Evolutionary conservation across 441 rosid species (phyloP).

Genomic region (Populus hybrid): DNA sequence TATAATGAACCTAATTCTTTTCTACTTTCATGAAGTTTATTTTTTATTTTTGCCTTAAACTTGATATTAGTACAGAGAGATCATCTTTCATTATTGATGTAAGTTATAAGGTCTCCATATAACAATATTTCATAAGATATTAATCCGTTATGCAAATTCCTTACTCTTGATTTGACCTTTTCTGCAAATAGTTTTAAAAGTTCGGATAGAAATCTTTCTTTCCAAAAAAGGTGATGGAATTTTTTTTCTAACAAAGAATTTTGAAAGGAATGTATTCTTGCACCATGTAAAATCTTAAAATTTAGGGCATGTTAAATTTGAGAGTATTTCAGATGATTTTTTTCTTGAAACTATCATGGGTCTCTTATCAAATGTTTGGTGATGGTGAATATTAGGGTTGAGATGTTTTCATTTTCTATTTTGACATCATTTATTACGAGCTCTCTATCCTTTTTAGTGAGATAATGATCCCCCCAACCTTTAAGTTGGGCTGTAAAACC

Average conservation of each 20-base stretch:
- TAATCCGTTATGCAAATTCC: background rate
- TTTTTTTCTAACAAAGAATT: background rate
- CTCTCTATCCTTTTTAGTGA: too few species aligned
- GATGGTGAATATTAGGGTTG: background rate
- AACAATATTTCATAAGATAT: background rate
- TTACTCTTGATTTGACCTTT: background rate
- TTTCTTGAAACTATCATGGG: background rate
- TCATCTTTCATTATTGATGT: too few species aligned
- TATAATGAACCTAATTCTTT: too few species aligned
- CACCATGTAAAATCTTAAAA: background rate
- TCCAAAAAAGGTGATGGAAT: background rate
- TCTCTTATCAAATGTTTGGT: background rate
- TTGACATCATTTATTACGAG: too few species aligned
- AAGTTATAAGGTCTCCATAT: background rate
- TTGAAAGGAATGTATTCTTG: background rate
- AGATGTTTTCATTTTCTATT: too few species aligned
- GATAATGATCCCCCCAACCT: too few species aligned
- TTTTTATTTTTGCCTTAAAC: too few species aligned
- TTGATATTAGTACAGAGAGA: too few species aligned
- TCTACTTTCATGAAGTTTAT: too few species aligned
- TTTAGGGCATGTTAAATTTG: background rate
- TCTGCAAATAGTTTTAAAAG: background rate
- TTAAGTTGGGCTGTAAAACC: background rate
- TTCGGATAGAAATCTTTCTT: background rate
- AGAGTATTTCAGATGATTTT: background rate